Percentiles rank a stretch among this genome's conserved stretches.
These are phyloP conservation scores for Thymus quinquecostatus DNA, from an alignment of 257 asterid species.

Conservation along the genomic window DNA sequence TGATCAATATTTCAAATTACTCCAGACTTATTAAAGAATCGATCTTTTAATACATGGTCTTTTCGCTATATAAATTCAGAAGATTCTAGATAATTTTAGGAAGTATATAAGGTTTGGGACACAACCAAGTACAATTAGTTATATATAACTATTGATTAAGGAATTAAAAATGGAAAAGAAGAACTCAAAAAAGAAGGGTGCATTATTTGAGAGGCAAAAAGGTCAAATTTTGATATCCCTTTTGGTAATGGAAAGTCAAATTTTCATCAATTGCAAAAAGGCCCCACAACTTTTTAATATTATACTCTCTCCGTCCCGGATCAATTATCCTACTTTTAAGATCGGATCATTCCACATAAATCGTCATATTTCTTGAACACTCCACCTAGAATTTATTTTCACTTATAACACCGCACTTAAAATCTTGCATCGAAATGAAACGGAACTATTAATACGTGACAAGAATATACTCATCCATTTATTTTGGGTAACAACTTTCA, in stretches of 20 bases:
- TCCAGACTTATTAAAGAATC: no score
- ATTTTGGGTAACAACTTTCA: neutral
- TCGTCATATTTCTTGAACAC: no score
- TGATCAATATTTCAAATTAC: no score
- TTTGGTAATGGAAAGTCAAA: constrained; percentile 28
- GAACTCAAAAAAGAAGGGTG: neutral
- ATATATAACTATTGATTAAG: neutral
- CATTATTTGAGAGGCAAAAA: constrained; percentile 24
- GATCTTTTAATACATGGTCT: no score
- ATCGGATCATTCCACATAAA: no score
- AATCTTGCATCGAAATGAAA: no score
- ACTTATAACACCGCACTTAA: no score
- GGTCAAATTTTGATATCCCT: constrained; percentile 31
- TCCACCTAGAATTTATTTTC: no score
- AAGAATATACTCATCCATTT: constrained; percentile 9
- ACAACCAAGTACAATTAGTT: neutral
- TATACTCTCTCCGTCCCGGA: neutral
- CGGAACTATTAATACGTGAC: no score
- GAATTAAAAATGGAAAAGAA: neutral
- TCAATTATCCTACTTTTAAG: no score
- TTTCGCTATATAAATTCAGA: no score
- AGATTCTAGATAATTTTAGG: no score
- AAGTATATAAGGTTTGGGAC: neutral
- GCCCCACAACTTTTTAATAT: constrained; percentile 31
- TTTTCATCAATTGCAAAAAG: constrained; percentile 24